Evolutionary conservation across 768 basidiomycete species (phyloP).

Genomic region (Termitomyces sp.): DNA sequence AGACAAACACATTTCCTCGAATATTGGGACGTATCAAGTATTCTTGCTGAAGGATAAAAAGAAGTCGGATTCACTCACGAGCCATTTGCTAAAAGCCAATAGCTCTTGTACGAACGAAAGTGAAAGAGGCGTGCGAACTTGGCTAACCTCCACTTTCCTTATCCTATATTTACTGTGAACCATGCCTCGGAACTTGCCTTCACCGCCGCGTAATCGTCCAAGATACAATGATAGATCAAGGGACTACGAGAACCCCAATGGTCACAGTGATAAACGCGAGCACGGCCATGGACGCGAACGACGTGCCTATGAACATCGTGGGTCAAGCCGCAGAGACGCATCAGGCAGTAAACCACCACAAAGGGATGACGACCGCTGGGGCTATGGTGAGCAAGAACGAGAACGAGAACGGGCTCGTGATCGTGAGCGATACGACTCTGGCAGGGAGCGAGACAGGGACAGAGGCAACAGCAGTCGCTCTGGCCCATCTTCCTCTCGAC

Average conservation of each 20-base stretch:
- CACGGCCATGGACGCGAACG: slow-evolving; percentile 9
- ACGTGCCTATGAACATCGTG: slow-evolving; percentile 8
- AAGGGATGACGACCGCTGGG: slow-evolving; percentile 12
- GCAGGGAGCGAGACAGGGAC: slow-evolving; percentile 21
- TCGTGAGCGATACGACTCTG: slow-evolving; percentile 36
- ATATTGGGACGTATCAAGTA: no score
- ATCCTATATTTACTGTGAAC: neutral
- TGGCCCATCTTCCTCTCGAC: slow-evolving; percentile 30
- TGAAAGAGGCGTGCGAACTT: neutral
- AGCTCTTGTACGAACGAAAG: no score
- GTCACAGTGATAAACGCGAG: slow-evolving; percentile 10
- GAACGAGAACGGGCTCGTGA: slow-evolving; percentile 39
- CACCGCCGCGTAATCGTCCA: slow-evolving; percentile 15
- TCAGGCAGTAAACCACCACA: slow-evolving; percentile 3
- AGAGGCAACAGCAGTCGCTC: slow-evolving; percentile 19
- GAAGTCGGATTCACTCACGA: no score
- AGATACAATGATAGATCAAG: slow-evolving; percentile 14
- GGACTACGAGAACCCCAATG: neutral
- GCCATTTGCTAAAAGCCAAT: no score
- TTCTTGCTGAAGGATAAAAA: no score
- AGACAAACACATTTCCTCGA: no score
- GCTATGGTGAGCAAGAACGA: slow-evolving; percentile 24
- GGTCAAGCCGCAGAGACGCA: slow-evolving; percentile 4
- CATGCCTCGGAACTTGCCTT: slow-evolving; percentile 16
- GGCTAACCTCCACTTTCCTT: neutral